Evolutionary conservation across 2,329 filamentous ascomycete species (phyloP), one percentile per base, ranked within the genome.

Genomic region (Xylaria hypoxylon): DNA sequence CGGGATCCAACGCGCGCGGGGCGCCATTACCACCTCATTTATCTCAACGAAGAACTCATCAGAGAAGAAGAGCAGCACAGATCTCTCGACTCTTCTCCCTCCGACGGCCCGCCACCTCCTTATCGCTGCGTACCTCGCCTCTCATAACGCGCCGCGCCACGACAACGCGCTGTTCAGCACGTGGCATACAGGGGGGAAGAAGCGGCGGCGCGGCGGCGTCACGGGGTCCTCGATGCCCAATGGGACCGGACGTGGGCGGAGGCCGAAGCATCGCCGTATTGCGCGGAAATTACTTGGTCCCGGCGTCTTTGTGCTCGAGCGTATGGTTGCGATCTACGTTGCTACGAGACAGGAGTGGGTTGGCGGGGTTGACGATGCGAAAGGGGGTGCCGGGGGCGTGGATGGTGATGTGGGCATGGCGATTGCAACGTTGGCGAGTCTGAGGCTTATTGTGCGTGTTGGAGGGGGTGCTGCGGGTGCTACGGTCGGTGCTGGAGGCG

Each of bases 81-180:
- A 86, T 68, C 83, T 90, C 3, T 82, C 85, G 1, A 76, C 81
- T 26, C 82, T 88, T 4, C 84, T 96, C 5, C 92, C 92, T 0
- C 90, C 89, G 60, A 91, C 90, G 56, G 90, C 92, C 2, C 90
- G 92, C 45, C 86, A 92, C 59, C 84, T 95, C 31, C 86, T 96
- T 11, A 84, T 94, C 28, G 88, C 92, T 40, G 90, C 92, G 3
- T 96, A 96, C 79, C 87, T 96, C 2, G 91, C 92, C 58, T 93
- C 91, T 1, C 92, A 93, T 83, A 96, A 94, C 77, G 87, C 90
- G 15, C 81, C 90, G 1, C 86, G 88, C n/a, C 88, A 92, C 74
- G 92, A 96, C 77, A 81, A 88, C 4, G 84, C 88, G 1, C 88
- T 93, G 74, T 96, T 96, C 82, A 93, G 91, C 71, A 93, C 92